Evolutionary conservation across 805 yeast genomes (phyloP).

Genomic region (Metschnikowia koreensis): DNA sequence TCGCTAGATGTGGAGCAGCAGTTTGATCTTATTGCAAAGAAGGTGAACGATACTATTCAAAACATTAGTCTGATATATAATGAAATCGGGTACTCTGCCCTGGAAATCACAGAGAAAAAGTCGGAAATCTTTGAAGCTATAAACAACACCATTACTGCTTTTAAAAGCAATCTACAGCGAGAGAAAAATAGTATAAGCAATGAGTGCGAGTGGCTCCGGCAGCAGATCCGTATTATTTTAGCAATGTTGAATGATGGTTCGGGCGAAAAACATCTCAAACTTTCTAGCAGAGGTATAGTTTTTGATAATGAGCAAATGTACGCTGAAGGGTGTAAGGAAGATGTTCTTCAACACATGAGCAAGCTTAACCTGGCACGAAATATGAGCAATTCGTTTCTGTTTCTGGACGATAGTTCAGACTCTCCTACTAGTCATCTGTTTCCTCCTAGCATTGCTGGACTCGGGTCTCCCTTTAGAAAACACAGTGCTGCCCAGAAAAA

Average conservation of each 20-base stretch:
- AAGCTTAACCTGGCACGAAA: background rate
- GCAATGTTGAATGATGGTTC: conserved; percentile 38
- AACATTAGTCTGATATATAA: conserved; percentile 48
- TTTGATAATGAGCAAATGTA: conserved; percentile 26
- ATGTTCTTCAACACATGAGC: conserved; percentile 20
- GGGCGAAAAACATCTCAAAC: conserved; percentile 25
- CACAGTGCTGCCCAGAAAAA: background rate
- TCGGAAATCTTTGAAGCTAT: conserved; percentile 48
- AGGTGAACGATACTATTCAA: conserved; percentile 36
- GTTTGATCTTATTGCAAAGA: conserved; percentile 31
- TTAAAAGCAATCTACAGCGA: conserved; percentile 19
- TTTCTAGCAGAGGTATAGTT: conserved; percentile 30
- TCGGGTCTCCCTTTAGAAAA: conserved; percentile 3
- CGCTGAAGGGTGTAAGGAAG: conserved; percentile 30
- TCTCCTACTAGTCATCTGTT: conserved; percentile 3
- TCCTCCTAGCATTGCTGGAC: background rate
- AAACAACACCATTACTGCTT: conserved; percentile 44
- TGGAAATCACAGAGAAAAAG: conserved; percentile 49
- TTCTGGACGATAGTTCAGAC: background rate
- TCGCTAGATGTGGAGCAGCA: conserved; percentile 16
- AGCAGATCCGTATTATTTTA: conserved; percentile 39
- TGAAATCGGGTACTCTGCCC: conserved; percentile 54
- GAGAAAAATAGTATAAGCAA: conserved; percentile 37
- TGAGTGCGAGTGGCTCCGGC: conserved; percentile 47
- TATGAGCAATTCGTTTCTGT: background rate